Base-by-base conservation (phyloP, 441 rosid species). In the Brassica balearica region DNA sequence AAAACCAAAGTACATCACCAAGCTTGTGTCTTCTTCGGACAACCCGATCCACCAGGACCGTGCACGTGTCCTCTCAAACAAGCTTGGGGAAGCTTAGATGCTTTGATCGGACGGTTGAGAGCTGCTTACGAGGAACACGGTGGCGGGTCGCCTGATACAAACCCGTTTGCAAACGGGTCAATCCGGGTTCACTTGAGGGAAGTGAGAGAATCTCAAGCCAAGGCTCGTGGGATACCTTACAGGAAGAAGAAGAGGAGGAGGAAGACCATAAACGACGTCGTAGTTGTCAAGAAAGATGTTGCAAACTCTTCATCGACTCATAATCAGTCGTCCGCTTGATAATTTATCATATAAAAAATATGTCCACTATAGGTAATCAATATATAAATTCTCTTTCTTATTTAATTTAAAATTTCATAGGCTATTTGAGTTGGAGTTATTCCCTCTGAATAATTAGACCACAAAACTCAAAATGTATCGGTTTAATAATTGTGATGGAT, bases 1-100 rank as follows among this genome's bases (percentile, higher is more conserved):
- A 95, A 95, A 82, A 95, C 98, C 1, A 95, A 95, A 72, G 98
- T 95, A 41, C 93, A 89, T 77, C 80, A 84, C 2, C 87, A 85
- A 27, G 88, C 88, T 43, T 89, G 93, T 64, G 82, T 85, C 61
- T 89, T 87, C 81, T 89, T 86, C 15, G 92, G 92, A 69, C 88
- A 86, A 73, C 92, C 88, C 2, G 91, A 87, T 77, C 92, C 92
- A 8, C 90, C 88, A 9, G 93, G 89, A 8, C 91, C 91, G 1
- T 89, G 93, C 72, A 81, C 91, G 41, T 89, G 91, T 72, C 91
- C 93, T 14, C 84, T 87, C 8, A 73, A 85, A 79, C 93, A 89
- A 81, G 93, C 93, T 9, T 89, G 93, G 93, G 93, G 93, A 41
- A 87, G 91, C 79, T 82, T 89, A 7, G 93, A 89, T 56, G 91